Percentiles rank a stretch among this genome's conserved stretches.
These are phyloP conservation scores for Penicillium polonicum DNA, from an alignment of 2,329 filamentous ascomycete species.

Conservation along the genomic window DNA sequence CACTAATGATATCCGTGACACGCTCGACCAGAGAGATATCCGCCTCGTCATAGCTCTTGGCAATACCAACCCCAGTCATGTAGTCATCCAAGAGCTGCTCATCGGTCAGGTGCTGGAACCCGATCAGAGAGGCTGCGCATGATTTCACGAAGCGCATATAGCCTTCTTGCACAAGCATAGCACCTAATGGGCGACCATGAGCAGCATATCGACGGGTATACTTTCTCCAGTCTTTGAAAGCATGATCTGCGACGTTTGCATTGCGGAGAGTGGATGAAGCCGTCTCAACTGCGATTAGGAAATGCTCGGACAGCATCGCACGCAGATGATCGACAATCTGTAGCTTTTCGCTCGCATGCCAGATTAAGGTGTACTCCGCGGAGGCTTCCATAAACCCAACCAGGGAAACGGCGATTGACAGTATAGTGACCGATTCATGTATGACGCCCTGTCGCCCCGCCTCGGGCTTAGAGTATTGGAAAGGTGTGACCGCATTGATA, in stretches of 20 bases:
- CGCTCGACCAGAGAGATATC: slow-evolving; percentile 50
- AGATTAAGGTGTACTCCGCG: slow-evolving; percentile 75
- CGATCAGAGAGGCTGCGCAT: slow-evolving; percentile 69
- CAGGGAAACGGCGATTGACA: slow-evolving; percentile 79
- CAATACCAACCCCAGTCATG: slow-evolving; percentile 57
- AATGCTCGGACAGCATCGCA: slow-evolving; percentile 75
- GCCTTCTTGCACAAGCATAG: slow-evolving; percentile 84
- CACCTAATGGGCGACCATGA: slow-evolving; percentile 76
- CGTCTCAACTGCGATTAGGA: slow-evolving; percentile 82
- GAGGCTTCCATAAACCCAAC: slow-evolving; percentile 85
- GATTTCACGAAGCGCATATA: slow-evolving; percentile 84
- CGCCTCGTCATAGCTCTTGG: slow-evolving; percentile 41
- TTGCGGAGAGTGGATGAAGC: slow-evolving; percentile 89
- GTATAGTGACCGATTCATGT: slow-evolving; percentile 66
- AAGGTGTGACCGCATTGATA: slow-evolving; percentile 55
- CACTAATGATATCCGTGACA: slow-evolving; percentile 70
- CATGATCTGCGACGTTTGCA: slow-evolving; percentile 62
- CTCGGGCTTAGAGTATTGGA: slow-evolving; percentile 59
- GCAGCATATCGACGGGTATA: slow-evolving; percentile 80
- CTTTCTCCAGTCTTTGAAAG: slow-evolving; percentile 81
- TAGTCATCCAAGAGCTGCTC: slow-evolving; percentile 72
- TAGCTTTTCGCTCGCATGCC: slow-evolving; percentile 71
- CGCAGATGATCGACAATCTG: slow-evolving; percentile 70
- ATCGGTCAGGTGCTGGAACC: slow-evolving; percentile 58
- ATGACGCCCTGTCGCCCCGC: slow-evolving; percentile 34